Conservation (phyloP, 352 stramenopile genomes). For the Phytophthora sojae region DNA sequence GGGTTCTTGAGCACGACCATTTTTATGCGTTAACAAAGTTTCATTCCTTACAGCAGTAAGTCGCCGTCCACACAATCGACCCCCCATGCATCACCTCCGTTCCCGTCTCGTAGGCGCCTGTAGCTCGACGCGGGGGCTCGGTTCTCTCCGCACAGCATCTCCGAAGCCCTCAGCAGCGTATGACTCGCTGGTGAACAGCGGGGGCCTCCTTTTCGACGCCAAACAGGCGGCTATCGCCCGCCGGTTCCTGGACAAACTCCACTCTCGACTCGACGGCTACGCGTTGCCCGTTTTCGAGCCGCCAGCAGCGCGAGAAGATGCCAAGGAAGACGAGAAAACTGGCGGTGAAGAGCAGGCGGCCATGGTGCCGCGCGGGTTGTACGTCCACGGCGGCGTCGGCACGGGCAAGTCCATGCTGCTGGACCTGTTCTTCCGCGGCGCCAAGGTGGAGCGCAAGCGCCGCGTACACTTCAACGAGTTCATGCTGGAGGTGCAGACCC, state of each 20-base stretch:
- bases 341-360: constrained; percentile 26
- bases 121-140: constrained; percentile 15
- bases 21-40: background rate
- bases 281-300: constrained; percentile 46
- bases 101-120: constrained; percentile 5
- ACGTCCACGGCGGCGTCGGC: constrained; percentile 95
- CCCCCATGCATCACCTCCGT: constrained; percentile 16
- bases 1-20: no score
- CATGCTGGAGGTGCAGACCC: constrained; percentile 95
- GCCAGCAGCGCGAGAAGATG: background rate
- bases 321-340: background rate
- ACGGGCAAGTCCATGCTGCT: constrained; percentile 98
- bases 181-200: constrained; percentile 31
- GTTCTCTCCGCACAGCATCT: constrained; percentile 10
- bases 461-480: constrained; percentile 98
- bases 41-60: background rate
- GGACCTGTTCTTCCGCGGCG: constrained; percentile 93
- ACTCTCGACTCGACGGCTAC: constrained; percentile 62
- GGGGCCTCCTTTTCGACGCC: constrained; percentile 39
- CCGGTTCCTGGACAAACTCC: constrained; percentile 70
- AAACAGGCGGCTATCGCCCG: constrained; percentile 40
- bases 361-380: constrained; percentile 89
- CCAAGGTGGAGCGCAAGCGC: constrained; percentile 74
- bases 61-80: no score
- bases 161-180: constrained; percentile 47